Evolutionary conservation across 495 filamentous ascomycete species (phyloP), one percentile per base, ranked within the genome.

Genomic region (Peziza echinospora): DNA sequence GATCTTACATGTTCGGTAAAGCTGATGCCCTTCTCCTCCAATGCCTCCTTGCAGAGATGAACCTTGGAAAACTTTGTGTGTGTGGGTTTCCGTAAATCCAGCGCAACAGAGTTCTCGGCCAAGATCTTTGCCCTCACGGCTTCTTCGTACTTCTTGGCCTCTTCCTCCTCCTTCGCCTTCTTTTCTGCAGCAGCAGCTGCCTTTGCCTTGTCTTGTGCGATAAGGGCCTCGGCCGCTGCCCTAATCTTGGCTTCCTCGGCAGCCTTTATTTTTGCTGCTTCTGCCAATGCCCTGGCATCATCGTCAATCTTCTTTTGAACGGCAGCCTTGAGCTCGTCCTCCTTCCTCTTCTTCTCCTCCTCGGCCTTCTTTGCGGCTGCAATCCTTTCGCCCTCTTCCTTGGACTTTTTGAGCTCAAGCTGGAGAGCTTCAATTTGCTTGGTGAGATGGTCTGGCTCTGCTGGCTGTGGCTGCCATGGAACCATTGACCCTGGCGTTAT

Each of bases 21-120:
- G 8, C 45, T 26, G 47, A 60, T 56, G 13, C 44, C 44, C 13
- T 53, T 51, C 46, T 60, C 57, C 45, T 60, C 56, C 21, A 60
- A 49, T 41, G 57, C 57, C 46, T 60, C 57, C 34, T 60, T 60
- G 44, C 53, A 55, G 24, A 60, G 53, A 30, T 59, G 57, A 25
- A 43, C 21, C 24, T 60, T 60, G 26, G 56, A 56, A 46, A 60
- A 60, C 30, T 54, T 55, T 21, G 57, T 60, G 19, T 60, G 58
- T 5, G 55, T 58, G 22, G 30, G 51, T 23, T 49, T 51, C n/a
- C 16, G 21, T 11, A 43, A 11, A 43, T 43, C 41, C 16, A 43
- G 11, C n/a, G 21, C 22, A n/a, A 37, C 30, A 1, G 30, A 11
- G 30, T 37, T 37, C 19, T 37, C 30, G 13, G 30, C 30, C 19